A percentile compares a stretch with the other conserved stretches of the same genome.
Conservation (phyloP, 176 grass and related monocot species). For the Triticum monococcum region DNA sequence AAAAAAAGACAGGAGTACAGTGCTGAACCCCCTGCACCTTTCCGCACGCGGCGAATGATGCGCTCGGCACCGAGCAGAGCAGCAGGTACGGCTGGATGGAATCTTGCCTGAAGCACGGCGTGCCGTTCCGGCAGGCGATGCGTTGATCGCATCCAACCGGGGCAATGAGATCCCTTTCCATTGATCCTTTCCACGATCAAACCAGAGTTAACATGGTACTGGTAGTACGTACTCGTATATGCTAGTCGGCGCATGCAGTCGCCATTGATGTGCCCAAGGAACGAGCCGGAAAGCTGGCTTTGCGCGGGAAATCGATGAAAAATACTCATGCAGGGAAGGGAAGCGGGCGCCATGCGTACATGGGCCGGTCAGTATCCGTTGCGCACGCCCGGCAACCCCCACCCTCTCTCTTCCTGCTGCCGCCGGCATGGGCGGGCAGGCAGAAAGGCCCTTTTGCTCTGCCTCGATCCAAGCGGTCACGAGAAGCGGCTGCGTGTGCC, state of each 20-base stretch:
- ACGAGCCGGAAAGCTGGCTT: neutral
- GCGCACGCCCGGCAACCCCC: constrained; percentile 1
- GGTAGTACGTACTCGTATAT: too few species aligned
- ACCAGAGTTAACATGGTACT: neutral
- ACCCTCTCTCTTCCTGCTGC: neutral
- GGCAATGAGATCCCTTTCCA: neutral
- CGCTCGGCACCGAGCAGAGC: neutral
- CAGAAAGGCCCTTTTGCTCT: constrained; percentile 7
- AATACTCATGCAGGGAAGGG: neutral
- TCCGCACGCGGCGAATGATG: neutral
- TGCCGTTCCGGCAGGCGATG: neutral
- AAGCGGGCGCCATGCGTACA: neutral
- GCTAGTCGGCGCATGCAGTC: neutral
- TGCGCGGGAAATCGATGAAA: neutral
- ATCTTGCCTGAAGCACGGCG: neutral
- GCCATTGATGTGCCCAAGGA: neutral
- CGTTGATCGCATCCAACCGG: neutral
- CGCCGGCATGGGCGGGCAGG: neutral
- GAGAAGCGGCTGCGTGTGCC: neutral
- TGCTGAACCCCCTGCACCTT: neutral
- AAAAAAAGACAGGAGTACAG: too few species aligned
- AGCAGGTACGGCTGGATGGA: neutral
- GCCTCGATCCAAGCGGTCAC: neutral
- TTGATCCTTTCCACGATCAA: neutral
- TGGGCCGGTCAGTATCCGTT: neutral